Base-by-base conservation (phyloP, 2,329 filamentous ascomycete genomes). In the Colletotrichum trifolii region DNA sequence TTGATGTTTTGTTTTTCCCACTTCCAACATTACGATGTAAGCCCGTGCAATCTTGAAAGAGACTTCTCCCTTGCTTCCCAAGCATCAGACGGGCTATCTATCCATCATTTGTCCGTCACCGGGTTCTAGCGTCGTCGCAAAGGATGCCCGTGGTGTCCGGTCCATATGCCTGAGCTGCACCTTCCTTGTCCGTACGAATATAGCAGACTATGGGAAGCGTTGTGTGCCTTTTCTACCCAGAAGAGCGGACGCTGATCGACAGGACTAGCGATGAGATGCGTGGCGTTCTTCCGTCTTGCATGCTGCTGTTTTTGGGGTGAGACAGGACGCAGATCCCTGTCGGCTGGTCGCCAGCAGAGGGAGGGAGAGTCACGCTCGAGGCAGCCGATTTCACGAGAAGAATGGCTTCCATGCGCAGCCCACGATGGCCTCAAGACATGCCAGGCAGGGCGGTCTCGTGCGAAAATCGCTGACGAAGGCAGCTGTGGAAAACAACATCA, bases 231-330 rank as follows among this genome's bases (percentile, higher is more conserved):
- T 54, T 34, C 49, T 38, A 13, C 17, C 52, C 46, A 33, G 15
- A 56, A 54, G 50, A 65, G 58, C 55, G 53, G 58, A 11, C 35
- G 46, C 38, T 25, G 63, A 66, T 66, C 59, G 58, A 53, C 63
- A 33, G 42, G 25, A 47, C 62, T 62, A 65, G 47, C 58, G 46
- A 65, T 62, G 52, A 57, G 58, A 62, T 62, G 52, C 46, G 47
- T 57, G 58, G 40, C 42, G 52, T 57, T 46, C 49, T 33, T 46
- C 43, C 25, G 25, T 40, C 13, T 38, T 38, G 39, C 56, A 59
- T 53, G 38, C 35, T 57, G 52, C 56, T 62, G 39, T 40, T 53
- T 55, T 53, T 56, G 47, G 52, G 4, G 52, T 63, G 47, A 66
- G 63, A 57, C 63, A 56, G 15, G 55, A 46, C 63, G 47, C 40